A percentile compares a stretch with the other conserved stretches of the same genome.
Evolutionary conservation across 2,329 filamentous ascomycete genomes (phyloP).

Genomic region (Calonectria naviculata): DNA sequence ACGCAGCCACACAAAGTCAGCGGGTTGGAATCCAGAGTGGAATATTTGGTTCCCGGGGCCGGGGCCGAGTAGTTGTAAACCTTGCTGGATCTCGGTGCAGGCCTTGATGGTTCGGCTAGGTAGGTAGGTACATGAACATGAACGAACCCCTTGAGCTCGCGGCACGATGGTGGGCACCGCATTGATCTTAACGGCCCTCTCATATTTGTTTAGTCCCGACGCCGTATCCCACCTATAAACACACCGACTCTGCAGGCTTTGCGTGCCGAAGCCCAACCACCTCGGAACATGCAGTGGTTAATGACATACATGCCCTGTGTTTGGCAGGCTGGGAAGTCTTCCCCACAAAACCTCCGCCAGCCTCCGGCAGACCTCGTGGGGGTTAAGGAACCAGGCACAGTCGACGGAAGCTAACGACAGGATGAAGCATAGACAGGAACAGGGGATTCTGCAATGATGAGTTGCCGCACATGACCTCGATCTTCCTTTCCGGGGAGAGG

Average conservation of each 20-base stretch:
- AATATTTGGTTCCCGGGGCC: neutral
- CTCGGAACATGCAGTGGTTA: neutral
- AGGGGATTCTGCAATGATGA: neutral
- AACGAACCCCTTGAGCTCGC: neutral
- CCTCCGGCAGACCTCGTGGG: constrained; percentile 8
- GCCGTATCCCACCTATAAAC: neutral
- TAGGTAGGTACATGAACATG: neutral
- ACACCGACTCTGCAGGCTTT: constrained; percentile 9
- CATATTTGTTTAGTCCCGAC: neutral
- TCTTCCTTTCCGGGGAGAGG: neutral
- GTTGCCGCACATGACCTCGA: neutral
- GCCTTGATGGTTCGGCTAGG: neutral
- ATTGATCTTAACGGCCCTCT: constrained; percentile 2
- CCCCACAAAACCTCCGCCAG: constrained; percentile 29
- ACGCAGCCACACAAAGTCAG: constrained; percentile 6
- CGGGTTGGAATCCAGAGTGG: neutral
- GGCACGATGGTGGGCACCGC: neutral
- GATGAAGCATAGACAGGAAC: neutral
- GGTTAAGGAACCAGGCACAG: no score
- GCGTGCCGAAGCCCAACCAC: neutral
- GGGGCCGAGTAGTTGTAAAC: neutral
- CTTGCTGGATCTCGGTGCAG: neutral
- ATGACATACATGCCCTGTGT: neutral
- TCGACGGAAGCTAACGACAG: neutral
- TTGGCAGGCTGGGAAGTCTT: constrained; percentile 9